These are phyloP conservation scores for Amanita jacksonii DNA, from an alignment of 768 basidiomycete species.

Conservation along the genomic window DNA sequence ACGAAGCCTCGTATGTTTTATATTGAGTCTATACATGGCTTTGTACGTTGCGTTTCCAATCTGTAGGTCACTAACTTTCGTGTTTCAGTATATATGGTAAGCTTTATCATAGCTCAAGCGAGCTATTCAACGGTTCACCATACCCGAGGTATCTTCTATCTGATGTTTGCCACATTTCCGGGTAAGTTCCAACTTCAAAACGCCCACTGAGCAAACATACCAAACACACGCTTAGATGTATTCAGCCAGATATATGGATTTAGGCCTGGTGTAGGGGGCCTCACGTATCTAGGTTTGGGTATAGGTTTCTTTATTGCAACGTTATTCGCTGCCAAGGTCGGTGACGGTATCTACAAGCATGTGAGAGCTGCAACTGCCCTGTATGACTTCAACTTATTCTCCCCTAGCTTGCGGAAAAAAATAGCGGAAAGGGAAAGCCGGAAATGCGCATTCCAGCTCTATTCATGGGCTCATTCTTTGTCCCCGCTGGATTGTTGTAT, in stretches of 20 bases:
- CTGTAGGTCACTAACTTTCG: neutral
- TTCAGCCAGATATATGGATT: conserved; percentile 46
- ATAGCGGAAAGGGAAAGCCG: conserved; percentile 57
- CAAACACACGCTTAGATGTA: no score
- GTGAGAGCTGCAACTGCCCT: conserved; percentile 22
- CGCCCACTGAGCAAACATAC: no score
- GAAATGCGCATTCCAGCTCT: conserved; percentile 73
- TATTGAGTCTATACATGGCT: conserved; percentile 63
- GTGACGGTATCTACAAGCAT: conserved; percentile 36
- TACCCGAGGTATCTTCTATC: conserved; percentile 48
- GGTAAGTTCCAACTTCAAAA: conserved; percentile 22
- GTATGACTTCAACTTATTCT: neutral
- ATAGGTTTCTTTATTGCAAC: conserved; percentile 44
- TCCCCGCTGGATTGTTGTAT: conserved; percentile 61
- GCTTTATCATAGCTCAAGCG: conserved; percentile 6
- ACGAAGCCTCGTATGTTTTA: conserved; percentile 58
- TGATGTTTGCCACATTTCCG: conserved; percentile 65
- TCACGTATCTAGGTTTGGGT: conserved; percentile 46
- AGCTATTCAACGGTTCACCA: neutral
- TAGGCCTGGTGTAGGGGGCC: conserved; percentile 39
- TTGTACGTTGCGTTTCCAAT: conserved; percentile 35
- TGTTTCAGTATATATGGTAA: conserved; percentile 41
- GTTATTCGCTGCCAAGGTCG: conserved; percentile 37
- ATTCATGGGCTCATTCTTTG: conserved; percentile 59
- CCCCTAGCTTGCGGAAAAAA: conserved; percentile 37